Evolutionary conservation across 805 yeast genomes (phyloP), one percentile per base, ranked within the genome.

Genomic region (Lipomyces chichibuensis): DNA sequence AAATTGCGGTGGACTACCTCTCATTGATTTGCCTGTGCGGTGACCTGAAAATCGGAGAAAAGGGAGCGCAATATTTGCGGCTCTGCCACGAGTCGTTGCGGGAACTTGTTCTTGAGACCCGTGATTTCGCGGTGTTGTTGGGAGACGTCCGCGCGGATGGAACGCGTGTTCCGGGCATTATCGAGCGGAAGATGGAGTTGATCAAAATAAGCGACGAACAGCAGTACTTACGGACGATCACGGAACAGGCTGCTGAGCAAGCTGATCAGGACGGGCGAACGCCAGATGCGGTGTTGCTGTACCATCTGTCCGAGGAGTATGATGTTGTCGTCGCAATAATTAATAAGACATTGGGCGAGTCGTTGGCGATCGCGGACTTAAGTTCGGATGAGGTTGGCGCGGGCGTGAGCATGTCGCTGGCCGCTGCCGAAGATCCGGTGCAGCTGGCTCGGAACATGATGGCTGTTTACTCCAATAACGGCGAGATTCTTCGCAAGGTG

Each of bases 191-290:
- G 74, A 85, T 90, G 78, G 78, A 82, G 11, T 80, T 94, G 63
- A 81, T 94, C 60, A 81, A 83, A 35, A 80, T 93, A 68, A 78
- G 80, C 5, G 83, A 86, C 71, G 84, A 88, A 67, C 82, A 83
- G 25, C 85, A 84, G 65, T 94, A 85, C 74, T 80, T 90, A 71
- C 83, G 82, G 69, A 84, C 85, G 66, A 92, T 94, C 54, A 88
- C 95, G 2, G 96, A 90, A 75, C 87, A 86, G 67, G 92, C 97
- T 35, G 98, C 98, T 2, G 83, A 83, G 56, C 87, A 86, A 72
- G 96, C 97, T 17, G 95, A 91, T 74, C 95, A 91, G 72, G 98
- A 93, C 74, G 98, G 98, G 7, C 84, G 97, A 74, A 83, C 87
- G 14, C 86, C 88, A 69, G 98, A 95, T 75, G 91, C 97, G 23